phyloP scores from a whole-genome alignment of 176 grass and related monocot genomes.

The Musa acuminata region DNA sequence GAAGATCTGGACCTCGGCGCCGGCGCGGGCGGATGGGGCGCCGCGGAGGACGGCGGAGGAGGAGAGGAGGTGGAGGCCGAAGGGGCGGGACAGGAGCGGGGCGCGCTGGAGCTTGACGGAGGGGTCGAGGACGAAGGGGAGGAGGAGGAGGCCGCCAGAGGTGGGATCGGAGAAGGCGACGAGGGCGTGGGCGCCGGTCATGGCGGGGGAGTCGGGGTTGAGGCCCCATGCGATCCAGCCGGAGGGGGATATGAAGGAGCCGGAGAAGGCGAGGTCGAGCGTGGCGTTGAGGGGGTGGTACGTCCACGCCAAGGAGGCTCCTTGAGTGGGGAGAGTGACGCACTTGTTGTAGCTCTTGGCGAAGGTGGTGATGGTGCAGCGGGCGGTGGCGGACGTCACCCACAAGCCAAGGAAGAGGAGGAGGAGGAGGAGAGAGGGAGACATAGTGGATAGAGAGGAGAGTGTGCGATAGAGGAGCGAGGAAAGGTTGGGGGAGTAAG shows the following conservation, averaged over 20 bases:
- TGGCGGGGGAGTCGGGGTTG: constrained; percentile 63
- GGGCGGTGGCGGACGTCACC: neutral
- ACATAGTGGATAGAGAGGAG: neutral
- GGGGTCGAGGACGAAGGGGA: constrained; percentile 67
- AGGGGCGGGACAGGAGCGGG: constrained; percentile 59
- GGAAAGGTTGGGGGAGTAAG: neutral
- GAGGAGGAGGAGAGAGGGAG: neutral
- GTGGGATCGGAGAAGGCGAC: constrained; percentile 77
- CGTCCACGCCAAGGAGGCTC: constrained; percentile 77
- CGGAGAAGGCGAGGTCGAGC: constrained; percentile 79
- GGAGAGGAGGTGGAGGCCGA: constrained; percentile 65
- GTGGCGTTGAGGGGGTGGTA: constrained; percentile 86
- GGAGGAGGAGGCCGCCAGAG: constrained; percentile 65
- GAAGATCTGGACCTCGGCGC: constrained; percentile 56
- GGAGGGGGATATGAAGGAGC: constrained; percentile 85
- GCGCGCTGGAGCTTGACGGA: constrained; percentile 71
- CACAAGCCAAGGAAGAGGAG: constrained; percentile 2
- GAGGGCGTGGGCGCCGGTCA: constrained; percentile 77
- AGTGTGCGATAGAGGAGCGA: neutral
- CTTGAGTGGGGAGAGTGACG: constrained; percentile 76
- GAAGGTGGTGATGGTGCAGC: constrained; percentile 48
- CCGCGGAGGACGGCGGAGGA: constrained; percentile 42
- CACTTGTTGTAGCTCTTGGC: constrained; percentile 64
- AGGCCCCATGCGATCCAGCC: constrained; percentile 92
- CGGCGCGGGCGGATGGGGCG: constrained; percentile 41